Conservation (phyloP, 2,329 filamentous ascomycete species). For the Mycosphaerelloides madeirae region DNA sequence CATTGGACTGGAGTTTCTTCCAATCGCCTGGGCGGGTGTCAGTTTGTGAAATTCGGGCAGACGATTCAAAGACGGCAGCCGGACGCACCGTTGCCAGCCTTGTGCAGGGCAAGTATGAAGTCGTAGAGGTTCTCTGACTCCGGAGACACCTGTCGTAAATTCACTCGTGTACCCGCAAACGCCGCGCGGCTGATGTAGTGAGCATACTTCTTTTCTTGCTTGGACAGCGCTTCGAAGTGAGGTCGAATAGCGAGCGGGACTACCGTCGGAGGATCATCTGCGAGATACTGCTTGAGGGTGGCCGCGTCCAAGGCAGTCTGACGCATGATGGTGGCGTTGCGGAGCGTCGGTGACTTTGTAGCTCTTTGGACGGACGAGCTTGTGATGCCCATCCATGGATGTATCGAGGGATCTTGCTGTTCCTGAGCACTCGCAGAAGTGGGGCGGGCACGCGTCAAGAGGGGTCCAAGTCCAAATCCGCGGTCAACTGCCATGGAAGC, state of each 20-base stretch:
- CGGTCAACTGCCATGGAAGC: too few relatives aligned
- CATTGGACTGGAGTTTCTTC: slow-evolving; percentile 39
- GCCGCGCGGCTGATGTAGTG: slow-evolving; percentile 61
- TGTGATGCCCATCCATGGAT: too few relatives aligned
- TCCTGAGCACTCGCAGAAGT: too few relatives aligned
- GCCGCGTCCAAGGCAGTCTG: slow-evolving; percentile 38
- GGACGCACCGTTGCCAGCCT: slow-evolving; percentile 34
- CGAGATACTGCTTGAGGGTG: slow-evolving; percentile 67
- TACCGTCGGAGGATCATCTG: slow-evolving; percentile 83
- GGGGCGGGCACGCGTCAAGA: too few relatives aligned
- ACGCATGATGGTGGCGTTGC: slow-evolving; percentile 5
- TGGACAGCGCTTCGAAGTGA: slow-evolving; percentile 71
- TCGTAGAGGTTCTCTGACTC: slow-evolving; percentile 52
- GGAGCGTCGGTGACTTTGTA: background rate
- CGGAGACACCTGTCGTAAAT: slow-evolving; percentile 49
- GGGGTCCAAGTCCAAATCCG: too few relatives aligned
- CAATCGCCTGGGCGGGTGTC: slow-evolving; percentile 42
- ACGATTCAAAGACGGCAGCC: background rate
- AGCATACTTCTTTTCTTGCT: slow-evolving; percentile 58
- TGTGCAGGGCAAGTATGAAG: slow-evolving; percentile 50
- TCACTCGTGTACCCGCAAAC: slow-evolving; percentile 48
- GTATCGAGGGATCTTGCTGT: too few relatives aligned
- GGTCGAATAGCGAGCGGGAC: slow-evolving; percentile 86
- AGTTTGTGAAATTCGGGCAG: slow-evolving; percentile 1
- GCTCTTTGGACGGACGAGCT: too few relatives aligned